Percentiles rank a stretch among this genome's conserved stretches.
Evolutionary conservation across 768 basidiomycete species (phyloP).

Genomic region (Rhizopogon salebrosus): DNA sequence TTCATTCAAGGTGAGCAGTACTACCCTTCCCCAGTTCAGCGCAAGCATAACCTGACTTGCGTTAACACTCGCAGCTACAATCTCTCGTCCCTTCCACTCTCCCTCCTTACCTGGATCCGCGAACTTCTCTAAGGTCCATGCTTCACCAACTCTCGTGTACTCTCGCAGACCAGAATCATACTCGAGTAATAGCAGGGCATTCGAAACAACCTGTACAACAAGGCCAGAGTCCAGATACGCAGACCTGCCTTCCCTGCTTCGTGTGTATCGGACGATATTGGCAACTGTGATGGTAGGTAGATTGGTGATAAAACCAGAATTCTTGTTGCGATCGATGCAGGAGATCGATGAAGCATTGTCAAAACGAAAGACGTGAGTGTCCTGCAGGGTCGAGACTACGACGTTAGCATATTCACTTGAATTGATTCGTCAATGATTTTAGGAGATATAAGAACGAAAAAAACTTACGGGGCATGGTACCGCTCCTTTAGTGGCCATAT

Average conservation of each 20-base stretch:
- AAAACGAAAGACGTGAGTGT: conserved; percentile 51
- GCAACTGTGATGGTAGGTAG: conserved; percentile 59
- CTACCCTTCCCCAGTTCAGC: conserved; percentile 46
- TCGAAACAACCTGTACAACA: conserved; percentile 69
- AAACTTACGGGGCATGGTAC: conserved; percentile 45
- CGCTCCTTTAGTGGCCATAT: conserved; percentile 57
- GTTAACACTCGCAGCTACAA: conserved; percentile 69
- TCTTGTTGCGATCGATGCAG: conserved; percentile 30
- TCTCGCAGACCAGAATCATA: conserved; percentile 40
- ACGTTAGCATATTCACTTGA: conserved; percentile 52
- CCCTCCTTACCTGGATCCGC: conserved; percentile 11
- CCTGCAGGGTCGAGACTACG: conserved; percentile 53
- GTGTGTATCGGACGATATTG: conserved; percentile 40
- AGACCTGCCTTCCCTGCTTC: conserved; percentile 12
- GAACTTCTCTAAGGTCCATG: conserved; percentile 35
- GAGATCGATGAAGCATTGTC: conserved; percentile 22
- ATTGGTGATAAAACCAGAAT: conserved; percentile 44
- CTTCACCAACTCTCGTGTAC: conserved; percentile 35
- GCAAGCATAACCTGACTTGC: conserved; percentile 63
- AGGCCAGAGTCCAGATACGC: conserved; percentile 43
- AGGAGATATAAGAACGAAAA: not conserved
- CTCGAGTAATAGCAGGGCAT: conserved; percentile 50
- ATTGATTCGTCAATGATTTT: not conserved
- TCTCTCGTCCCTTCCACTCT: conserved; percentile 31
- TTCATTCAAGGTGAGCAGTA: conserved; percentile 44